A percentile compares a stretch with the other conserved stretches of the same genome.
phyloP scores from a whole-genome alignment of 2,329 filamentous ascomycete species.

The Talaromyces funiculosus region DNA sequence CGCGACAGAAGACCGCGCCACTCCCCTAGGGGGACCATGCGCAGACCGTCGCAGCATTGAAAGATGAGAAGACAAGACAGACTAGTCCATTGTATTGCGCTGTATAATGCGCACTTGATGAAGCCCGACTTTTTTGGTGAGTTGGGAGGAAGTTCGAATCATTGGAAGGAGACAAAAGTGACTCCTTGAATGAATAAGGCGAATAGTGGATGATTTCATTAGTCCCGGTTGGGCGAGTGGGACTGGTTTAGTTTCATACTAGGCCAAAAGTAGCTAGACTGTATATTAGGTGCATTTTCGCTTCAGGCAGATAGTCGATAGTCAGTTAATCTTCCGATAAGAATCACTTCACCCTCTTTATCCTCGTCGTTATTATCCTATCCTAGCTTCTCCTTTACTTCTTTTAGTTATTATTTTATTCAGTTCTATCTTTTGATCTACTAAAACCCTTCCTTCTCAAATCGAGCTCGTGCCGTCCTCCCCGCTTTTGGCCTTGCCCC shows the following conservation, averaged over 20 bases:
- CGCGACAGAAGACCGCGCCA: slow-evolving; percentile 7
- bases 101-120: not conserved
- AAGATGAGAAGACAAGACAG: not conserved
- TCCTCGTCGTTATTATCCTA: not conserved
- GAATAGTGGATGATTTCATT: slow-evolving; percentile 5
- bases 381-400: not conserved
- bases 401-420: not conserved
- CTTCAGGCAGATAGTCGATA: not conserved
- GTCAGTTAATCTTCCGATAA: not conserved
- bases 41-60: slow-evolving; percentile 12
- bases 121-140: not conserved
- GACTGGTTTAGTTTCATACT: not conserved
- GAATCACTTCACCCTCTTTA: not conserved
- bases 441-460: not conserved
- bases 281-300: not conserved
- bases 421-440: not conserved
- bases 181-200: not conserved
- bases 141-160: not conserved
- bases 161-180: not conserved
- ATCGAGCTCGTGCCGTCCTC: not conserved
- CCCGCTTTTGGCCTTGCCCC: not conserved
- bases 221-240: slow-evolving; percentile 2
- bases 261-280: not conserved
- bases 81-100: slow-evolving; percentile 6
- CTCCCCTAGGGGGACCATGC: slow-evolving; percentile 11